Base-by-base conservation (phyloP, 176 grass and related monocot genomes). In the Echinochloa phyllopogon region DNA sequence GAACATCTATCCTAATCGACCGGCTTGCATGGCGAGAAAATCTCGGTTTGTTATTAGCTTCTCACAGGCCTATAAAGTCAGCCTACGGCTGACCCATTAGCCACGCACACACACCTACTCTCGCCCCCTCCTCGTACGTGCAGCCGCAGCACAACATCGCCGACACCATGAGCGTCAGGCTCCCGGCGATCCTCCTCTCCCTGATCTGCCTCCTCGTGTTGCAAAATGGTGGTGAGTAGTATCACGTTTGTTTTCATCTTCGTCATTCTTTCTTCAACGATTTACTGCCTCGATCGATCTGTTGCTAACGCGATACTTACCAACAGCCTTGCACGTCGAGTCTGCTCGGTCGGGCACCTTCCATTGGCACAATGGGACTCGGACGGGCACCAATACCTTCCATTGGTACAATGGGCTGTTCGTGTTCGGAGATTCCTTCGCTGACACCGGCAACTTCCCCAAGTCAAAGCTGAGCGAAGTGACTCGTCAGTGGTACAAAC, bases 381-480 rank as follows among this genome's bases (percentile, higher is more conserved):
- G n/a, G n/a, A n/a, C n/a, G n/a, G n/a, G n/a, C n/a, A n/a, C n/a
- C n/a, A n/a, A n/a, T n/a, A n/a, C 1, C 52, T 72, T 57, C 44
- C 65, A 42, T 20, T 23, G 65, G 65, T 72, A 78, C 45, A 29
- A 41, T n/a, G 64, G 36, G 12, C 6, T 84, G 48, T 79, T 84
- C 65, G 68, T 88, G 80, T 88, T 88, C 39, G 87, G 87, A 1
- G 75, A 88, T 5, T 84, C 81, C 0, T 88, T 84, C 25, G 81
- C 48, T 13, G 87, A 88, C 81, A 84, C 81, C 2, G 81, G 87
- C 13, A 88, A 88, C 75, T 49, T 73, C 48, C 57, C 56, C 3
- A 72, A 64, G 9, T 44, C 37, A 0, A 1, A 4, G 1, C 9
- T 62, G 38, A 84, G 56, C 18, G 24, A 43, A 6, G 1, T 3